A percentile compares a stretch with the other conserved stretches of the same genome.
These are phyloP conservation scores for Spinellus fusiger DNA, from an alignment of 192 early-diverging fungal species.

Conservation along the genomic window DNA sequence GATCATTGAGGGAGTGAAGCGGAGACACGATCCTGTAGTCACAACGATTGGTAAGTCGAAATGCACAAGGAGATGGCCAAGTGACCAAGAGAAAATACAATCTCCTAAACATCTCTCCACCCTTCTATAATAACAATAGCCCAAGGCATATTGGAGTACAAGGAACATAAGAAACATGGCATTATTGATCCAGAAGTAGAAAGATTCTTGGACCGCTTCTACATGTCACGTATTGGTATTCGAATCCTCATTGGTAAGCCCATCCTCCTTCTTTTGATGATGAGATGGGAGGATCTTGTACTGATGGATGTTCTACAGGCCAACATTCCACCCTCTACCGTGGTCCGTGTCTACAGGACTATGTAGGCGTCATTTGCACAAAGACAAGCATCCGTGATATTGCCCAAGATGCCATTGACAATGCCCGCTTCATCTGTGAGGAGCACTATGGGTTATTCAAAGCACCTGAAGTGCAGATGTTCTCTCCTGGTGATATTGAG, in stretches of 20 bases:
- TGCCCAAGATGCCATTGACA: constrained; percentile 82
- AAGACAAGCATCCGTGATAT: constrained; percentile 76
- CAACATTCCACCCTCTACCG: constrained; percentile 72
- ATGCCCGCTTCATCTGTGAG: constrained; percentile 86
- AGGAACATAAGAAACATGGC: constrained; percentile 47
- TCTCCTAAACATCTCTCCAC: neutral
- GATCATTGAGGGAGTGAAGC: constrained; percentile 87
- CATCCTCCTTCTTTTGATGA: too few relatives aligned
- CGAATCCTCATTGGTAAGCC: constrained; percentile 91
- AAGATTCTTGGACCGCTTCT: constrained; percentile 91
- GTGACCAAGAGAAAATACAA: neutral
- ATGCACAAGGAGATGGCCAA: neutral
- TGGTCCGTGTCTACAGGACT: constrained; percentile 59
- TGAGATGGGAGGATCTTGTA: neutral
- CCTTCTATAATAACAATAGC: constrained; percentile 38
- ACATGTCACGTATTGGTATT: constrained; percentile 97
- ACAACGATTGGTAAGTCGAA: constrained; percentile 65
- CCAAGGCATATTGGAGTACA: constrained; percentile 91
- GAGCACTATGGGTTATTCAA: constrained; percentile 85
- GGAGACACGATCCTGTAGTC: constrained; percentile 88
- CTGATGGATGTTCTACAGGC: constrained; percentile 30
- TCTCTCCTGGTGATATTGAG: constrained; percentile 70
- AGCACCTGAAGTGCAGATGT: constrained; percentile 72
- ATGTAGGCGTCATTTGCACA: constrained; percentile 94
- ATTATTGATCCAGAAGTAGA: constrained; percentile 72